phyloP scores from a whole-genome alignment of 805 yeast species.

The Wickerhamomyces subpelliculosus region DNA sequence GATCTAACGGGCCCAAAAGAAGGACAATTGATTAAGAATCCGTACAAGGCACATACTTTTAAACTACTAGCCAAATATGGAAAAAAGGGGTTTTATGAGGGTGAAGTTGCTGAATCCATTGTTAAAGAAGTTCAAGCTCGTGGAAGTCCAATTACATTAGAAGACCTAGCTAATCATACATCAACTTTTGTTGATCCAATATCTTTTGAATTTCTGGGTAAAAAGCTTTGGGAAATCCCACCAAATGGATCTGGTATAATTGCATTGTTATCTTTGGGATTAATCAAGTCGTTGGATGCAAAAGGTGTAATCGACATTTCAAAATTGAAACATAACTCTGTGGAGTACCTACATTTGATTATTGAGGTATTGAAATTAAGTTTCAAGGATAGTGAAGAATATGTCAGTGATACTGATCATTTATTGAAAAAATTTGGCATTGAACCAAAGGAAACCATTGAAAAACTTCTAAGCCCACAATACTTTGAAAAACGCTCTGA shows the following conservation, averaged over 20 bases:
- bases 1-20: constrained; percentile 41
- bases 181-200: constrained; percentile 66
- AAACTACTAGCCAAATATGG: constrained; percentile 48
- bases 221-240: constrained; percentile 71
- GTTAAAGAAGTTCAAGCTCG: constrained; percentile 42
- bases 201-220: constrained; percentile 41
- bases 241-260: constrained; percentile 82
- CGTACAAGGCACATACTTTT: constrained; percentile 45
- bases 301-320: constrained; percentile 36
- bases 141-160: constrained; percentile 49
- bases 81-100: constrained; percentile 61
- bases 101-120: constrained; percentile 62
- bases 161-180: constrained; percentile 51
- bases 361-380: constrained; percentile 67
- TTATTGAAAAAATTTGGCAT: constrained; percentile 24
- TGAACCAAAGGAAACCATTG: constrained; percentile 27
- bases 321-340: constrained; percentile 52
- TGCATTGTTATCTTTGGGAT: constrained; percentile 64
- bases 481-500: constrained; percentile 46
- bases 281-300: constrained; percentile 48
- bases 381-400: constrained; percentile 70
- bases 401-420: constrained; percentile 56
- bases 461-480: constrained; percentile 37
- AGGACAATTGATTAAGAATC: constrained; percentile 53
- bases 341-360: constrained; percentile 62